Base-by-base conservation (phyloP, 164 flowering plant species). In the Umbilicus rupestris region DNA sequence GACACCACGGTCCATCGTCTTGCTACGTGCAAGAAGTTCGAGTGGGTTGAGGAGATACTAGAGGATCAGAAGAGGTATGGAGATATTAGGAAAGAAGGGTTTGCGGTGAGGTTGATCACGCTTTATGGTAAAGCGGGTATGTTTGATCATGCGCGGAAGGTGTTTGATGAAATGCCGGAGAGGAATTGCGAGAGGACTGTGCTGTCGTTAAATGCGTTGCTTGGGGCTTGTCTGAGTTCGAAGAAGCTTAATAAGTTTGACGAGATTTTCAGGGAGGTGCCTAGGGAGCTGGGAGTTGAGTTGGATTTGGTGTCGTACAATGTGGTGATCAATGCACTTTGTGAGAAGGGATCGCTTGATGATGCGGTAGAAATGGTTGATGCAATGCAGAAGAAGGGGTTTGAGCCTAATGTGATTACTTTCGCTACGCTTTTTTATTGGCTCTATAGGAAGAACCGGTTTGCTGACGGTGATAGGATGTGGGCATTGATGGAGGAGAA, bases 101-200 rank as follows among this genome's bases (percentile, higher is more conserved):
- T 80, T 47, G 75, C 76, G 0, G 57, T 72, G 7, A 65, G 83
- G 1, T 66, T 86, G 50, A 79, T 88, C 5, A 0, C 10, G 2
- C 71, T 85, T 0, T 83, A 87, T 66, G 89, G 89, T 0, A 75
- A 73, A 62, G 62, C 86, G 5, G 85, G 85, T 10, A 82, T 87
- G 92, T 76, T 77, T 31, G 78, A 80, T 3, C 74, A 82, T 31
- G 93, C 93, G 30, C 71, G 11, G 31, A 78, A 82, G 67, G 20
- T 78, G 84, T 85, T 87, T 73, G 89, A 85, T 37, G 78, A 87
- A 80, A 74, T 87, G 86, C 85, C 86, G 16, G 69, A 72, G 1
- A 62, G 67, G 39, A 75, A 77, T 6, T 77, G 81, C 66, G 15
- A 57, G 3, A 79, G 78, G 5, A 74, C 88, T 0, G 79, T 76